phyloP scores from a whole-genome alignment of 345 rosid genomes.

The Eucalyptus regnans region DNA sequence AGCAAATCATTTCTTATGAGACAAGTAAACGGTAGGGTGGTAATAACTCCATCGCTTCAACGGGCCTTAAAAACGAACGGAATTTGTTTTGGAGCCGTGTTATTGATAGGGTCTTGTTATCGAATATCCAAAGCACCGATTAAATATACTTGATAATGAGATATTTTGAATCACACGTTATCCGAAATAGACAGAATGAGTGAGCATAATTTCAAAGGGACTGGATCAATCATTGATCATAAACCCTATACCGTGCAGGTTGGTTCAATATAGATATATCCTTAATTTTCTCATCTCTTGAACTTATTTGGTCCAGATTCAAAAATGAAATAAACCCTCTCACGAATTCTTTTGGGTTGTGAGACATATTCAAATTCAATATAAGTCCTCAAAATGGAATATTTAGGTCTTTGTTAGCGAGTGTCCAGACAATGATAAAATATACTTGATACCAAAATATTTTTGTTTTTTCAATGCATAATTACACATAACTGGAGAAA shows the following conservation, averaged over 20 bases:
- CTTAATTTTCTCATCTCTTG: accelerated
- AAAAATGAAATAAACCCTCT: no score
- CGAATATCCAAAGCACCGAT: accelerated
- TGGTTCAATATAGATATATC: no score
- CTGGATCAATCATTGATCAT: no score
- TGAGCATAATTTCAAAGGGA: accelerated
- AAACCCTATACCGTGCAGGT: accelerated
- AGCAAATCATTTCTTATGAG: neutral
- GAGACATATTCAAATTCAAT: no score
- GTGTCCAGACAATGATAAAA: no score
- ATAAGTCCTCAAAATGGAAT: no score
- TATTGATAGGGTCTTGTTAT: accelerated
- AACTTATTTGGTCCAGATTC: accelerated
- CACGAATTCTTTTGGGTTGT: no score
- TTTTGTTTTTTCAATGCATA: no score
- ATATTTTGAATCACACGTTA: neutral
- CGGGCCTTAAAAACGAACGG: neutral
- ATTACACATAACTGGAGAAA: neutral
- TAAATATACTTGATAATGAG: neutral
- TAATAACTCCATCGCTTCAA: neutral
- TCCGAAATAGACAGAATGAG: accelerated
- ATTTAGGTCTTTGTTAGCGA: no score
- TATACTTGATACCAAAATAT: no score
- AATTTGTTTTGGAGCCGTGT: neutral
- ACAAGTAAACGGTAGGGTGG: neutral